Base-by-base conservation (phyloP, 352 stramenopile species). In the Elongisporangium anandrum region DNA sequence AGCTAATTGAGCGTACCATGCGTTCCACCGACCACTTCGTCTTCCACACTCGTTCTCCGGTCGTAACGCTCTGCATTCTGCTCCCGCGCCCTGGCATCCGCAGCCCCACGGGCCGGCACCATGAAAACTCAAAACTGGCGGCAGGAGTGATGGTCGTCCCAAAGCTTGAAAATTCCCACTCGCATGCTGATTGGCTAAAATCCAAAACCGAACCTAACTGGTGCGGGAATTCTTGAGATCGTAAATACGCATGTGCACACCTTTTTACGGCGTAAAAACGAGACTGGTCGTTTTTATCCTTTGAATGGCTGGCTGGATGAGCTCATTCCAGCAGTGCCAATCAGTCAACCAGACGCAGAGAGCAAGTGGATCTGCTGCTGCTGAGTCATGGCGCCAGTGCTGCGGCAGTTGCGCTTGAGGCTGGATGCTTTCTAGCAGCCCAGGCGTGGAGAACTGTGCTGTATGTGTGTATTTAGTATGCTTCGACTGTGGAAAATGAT, bases 401-500 rank as follows among this genome's bases (percentile, higher is more conserved):
- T 47, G 22, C 21, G 12, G 24, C 19, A 57, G 10, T 57, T 51
- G 23, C 5, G 50, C 39, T 4, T 48, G 7, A 34, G 12, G 17
- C 8, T 60, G 34, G 52, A n/a, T 50, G 24, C 49, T n/a, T n/a
- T n/a, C n/a, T n/a, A n/a, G n/a, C n/a, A n/a, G n/a, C n/a, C n/a
- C n/a, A n/a, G n/a, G n/a, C n/a, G n/a, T n/a, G n/a, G n/a, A n/a
- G n/a, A n/a, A n/a, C n/a, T n/a, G n/a, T 45, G 41, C 57, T 58
- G 7, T 64, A 26, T 54, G 12, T 68, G 21, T 61, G 24, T 19
- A 26, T n/a, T n/a, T n/a, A 59, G 29, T 63, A 51, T 55, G 12
- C 50, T 65, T 8, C 60, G 59, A 59, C 60, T 79, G 68, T 65
- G 81, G 75, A 94, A 81, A 71, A 88, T 87, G 77, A 92, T 94